These are phyloP conservation scores for Penicillium tannophilum DNA, from an alignment of 495 filamentous ascomycete species.

Conservation along the genomic window DNA sequence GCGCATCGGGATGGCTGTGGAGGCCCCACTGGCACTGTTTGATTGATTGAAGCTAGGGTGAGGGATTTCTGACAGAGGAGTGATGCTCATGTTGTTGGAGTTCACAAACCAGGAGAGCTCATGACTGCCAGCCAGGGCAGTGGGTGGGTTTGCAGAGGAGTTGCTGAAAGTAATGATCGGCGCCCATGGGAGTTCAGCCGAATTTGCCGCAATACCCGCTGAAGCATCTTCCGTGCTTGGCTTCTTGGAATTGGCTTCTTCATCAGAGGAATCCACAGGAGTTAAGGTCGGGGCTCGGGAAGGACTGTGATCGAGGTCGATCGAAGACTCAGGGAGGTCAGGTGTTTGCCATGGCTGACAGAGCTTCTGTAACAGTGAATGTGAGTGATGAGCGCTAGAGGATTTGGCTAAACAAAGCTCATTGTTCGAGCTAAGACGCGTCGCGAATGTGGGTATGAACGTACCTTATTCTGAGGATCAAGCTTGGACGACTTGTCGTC, in stretches of 20 bases:
- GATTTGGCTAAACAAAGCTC: neutral
- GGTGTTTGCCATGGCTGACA: slow-evolving; percentile 11
- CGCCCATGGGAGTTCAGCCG: slow-evolving; percentile 1
- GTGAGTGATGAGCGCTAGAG: neutral
- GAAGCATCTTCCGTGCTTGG: neutral
- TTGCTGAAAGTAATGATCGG: slow-evolving; percentile 16
- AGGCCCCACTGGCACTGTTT: neutral
- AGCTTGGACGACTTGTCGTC: neutral
- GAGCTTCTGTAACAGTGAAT: neutral
- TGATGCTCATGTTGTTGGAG: neutral
- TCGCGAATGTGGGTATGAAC: neutral
- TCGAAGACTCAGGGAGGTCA: slow-evolving; percentile 10
- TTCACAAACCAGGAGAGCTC: neutral
- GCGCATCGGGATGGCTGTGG: neutral
- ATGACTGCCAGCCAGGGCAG: neutral
- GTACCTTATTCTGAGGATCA: neutral
- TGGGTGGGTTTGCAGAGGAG: neutral
- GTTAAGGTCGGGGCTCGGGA: slow-evolving; percentile 37
- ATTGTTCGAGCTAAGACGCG: neutral
- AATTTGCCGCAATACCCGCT: neutral
- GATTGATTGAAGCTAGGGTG: neutral
- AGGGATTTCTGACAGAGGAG: neutral
- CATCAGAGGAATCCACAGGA: slow-evolving; percentile 46
- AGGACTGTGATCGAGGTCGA: slow-evolving; percentile 16
- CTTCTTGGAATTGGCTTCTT: slow-evolving; percentile 31